Base-by-base conservation (phyloP, 192 early-diverging fungal genomes). In the Coemansia pectinata region DNA sequence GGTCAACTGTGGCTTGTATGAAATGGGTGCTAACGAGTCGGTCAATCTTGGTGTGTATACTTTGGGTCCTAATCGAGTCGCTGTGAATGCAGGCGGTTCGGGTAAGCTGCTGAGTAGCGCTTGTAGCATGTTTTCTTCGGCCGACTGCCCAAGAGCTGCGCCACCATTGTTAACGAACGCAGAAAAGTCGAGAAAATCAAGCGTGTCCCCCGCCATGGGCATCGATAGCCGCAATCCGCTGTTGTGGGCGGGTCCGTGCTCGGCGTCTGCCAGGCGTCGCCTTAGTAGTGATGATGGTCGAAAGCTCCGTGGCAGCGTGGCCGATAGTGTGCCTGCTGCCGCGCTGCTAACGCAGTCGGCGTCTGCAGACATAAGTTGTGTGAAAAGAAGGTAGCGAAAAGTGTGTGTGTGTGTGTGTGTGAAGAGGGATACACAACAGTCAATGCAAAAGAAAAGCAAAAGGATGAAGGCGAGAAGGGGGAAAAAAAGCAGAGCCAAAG, bases 91-190 rank as follows among this genome's bases (percentile, higher is more conserved):
- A 23, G 78, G 78, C 29, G 78, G 78, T 60, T 81, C 78, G 1
- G 78, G 78, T 69, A 81, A 64, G 40, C 73, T 66, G 70, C 78
- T 75, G 10, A 81, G 67, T 53, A 81, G 70, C 25, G 67, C 67
- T 23, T 81, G 67, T 57, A 81, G 70, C 78, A 81, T 81, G 60
- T 42, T 81, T 60, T 66, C 66, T 10, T 81, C 72, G 59, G 40
- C 47, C 17, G 45, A 38, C 65, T 53, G 52, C 9, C 42, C 69
- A 23, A 14, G 14, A 25, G 27, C 53, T 57, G 39, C 38, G 44
- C 71, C 55, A 65, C 66, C 33, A 9, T 60, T 60, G 36, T 19
- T 62, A 14, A 58, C 17, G 31, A 58, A 58, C 15, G 55, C 55
- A 7, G 55, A 58, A 33, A 58, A 58, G 41, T 63, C 61, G 15